Base-by-base conservation (phyloP, 805 yeast genomes). In the Hanseniaspora meyeri region DNA sequence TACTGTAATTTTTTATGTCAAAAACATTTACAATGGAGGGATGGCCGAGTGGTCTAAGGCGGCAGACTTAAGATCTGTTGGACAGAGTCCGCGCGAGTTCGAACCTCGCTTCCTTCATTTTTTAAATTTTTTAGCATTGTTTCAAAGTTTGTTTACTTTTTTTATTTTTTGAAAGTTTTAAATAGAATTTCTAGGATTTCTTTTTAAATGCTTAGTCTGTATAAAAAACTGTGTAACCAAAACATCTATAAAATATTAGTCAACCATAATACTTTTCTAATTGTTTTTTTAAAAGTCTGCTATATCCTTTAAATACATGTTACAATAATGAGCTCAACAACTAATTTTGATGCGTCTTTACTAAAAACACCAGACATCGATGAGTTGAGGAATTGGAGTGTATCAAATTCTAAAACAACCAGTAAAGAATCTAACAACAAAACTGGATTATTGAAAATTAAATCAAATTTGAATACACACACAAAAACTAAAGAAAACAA, bases 11-110 rank as follows among this genome's bases (percentile, higher is more conserved):
- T 24, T 24, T 24, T 24, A 24, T 24, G 27, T 24, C 5, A 39
- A n/a, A 36, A 37, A 19, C 16, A 2, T 24, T 37, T 32, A 32
- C 36, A 32, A 48, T 62, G 70, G 71, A 66, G 70, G 70, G 70
- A 67, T 69, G 72, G 71, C 72, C 72, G 72, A 68, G 71, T 66
- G 71, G 72, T 68, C 68, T 67, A 68, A 67, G 70, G 70, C 70
- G 70, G 65, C 70, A 68, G 70, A 68, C 65, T 65, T 68, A 68
- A 68, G 71, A 68, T 68, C 71, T 68, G 70, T 66, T 68, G 71
- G 70, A 65, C 68, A 63, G 65, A 65, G 70, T 66, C 69, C 70
- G 70, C 69, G 68, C 69, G 70, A 67, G 70, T 67, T 67, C 70
- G 70, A 67, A 67, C 69, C 70, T 67, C 70, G 70, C 70, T 66